Conservation (phyloP, 345 rosid species). For the Murraya koenigii region DNA sequence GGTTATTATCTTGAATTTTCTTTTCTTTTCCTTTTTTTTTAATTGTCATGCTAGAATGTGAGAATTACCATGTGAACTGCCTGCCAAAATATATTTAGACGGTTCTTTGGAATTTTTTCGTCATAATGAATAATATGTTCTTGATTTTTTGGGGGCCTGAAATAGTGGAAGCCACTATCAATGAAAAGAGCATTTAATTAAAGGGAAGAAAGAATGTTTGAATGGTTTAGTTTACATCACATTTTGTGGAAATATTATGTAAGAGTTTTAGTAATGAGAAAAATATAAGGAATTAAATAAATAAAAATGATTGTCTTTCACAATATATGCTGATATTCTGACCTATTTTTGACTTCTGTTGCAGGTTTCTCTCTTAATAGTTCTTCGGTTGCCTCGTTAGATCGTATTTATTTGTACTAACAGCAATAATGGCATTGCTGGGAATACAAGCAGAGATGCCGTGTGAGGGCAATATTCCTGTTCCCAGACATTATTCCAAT, state of each 20-base stretch:
- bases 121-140: neutral
- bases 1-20: neutral
- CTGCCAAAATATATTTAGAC: neutral
- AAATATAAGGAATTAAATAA: neutral
- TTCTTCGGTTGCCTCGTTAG: neutral
- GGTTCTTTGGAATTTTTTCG: neutral
- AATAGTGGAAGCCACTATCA: neutral
- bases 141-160: neutral
- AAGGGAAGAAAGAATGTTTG: neutral
- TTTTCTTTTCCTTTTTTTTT: neutral
- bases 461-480: slow-evolving; percentile 23
- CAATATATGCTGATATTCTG: neutral
- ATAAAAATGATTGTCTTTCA: neutral
- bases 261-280: neutral
- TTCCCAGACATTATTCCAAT: slow-evolving; percentile 21
- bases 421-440: slow-evolving; percentile 27
- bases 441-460: slow-evolving; percentile 42
- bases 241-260: neutral
- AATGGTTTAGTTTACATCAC: neutral
- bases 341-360: slow-evolving; percentile 2
- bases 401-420: neutral
- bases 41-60: neutral
- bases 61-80: neutral
- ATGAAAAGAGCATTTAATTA: neutral
- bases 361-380: slow-evolving; percentile 27